phyloP scores from a whole-genome alignment of 1,284 basidiomycete species.

The Volvariella surrecta region DNA sequence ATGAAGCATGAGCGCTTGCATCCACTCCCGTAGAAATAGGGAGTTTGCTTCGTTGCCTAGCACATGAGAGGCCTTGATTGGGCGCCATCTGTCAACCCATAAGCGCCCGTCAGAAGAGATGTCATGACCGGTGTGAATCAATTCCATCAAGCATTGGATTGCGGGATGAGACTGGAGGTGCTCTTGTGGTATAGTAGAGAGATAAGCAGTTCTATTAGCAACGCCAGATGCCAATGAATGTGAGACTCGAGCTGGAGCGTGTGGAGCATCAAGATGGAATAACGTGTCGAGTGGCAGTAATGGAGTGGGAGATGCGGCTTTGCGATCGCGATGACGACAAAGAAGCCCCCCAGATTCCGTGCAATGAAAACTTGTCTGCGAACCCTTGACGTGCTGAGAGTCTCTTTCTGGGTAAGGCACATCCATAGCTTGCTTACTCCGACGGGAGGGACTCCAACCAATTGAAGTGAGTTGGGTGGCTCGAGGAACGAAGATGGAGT shows the following conservation, averaged over 20 bases:
- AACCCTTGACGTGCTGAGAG: conserved; percentile 58
- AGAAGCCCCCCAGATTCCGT: too few relatives aligned
- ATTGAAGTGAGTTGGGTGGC: conserved; percentile 11
- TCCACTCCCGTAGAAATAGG: conserved; percentile 76
- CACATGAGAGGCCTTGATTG: conserved; percentile 64
- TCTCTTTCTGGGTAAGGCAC: conserved; percentile 32
- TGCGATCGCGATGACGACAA: not conserved
- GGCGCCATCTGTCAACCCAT: conserved; percentile 79
- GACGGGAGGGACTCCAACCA: not conserved
- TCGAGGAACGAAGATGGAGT: conserved; percentile 23
- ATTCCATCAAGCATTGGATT: conserved; percentile 36
- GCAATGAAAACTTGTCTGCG: conserved; percentile 26
- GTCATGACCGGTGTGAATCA: conserved; percentile 11
- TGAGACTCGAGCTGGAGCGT: too few relatives aligned
- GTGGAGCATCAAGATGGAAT: too few relatives aligned
- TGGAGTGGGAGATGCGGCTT: not conserved
- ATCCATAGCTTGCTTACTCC: too few relatives aligned
- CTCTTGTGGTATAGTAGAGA: conserved; percentile 23
- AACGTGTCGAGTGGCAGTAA: conserved; percentile 5
- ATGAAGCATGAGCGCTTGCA: conserved; percentile 55
- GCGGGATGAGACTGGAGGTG: conserved; percentile 38
- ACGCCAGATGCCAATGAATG: too few relatives aligned
- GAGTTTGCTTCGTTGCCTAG: conserved; percentile 77
- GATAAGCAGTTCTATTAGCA: conserved; percentile 5
- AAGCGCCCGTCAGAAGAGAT: conserved; percentile 29